Base-by-base conservation (phyloP, 2,329 filamentous ascomycete species). In the Ambrosiella cleistominuta region DNA sequence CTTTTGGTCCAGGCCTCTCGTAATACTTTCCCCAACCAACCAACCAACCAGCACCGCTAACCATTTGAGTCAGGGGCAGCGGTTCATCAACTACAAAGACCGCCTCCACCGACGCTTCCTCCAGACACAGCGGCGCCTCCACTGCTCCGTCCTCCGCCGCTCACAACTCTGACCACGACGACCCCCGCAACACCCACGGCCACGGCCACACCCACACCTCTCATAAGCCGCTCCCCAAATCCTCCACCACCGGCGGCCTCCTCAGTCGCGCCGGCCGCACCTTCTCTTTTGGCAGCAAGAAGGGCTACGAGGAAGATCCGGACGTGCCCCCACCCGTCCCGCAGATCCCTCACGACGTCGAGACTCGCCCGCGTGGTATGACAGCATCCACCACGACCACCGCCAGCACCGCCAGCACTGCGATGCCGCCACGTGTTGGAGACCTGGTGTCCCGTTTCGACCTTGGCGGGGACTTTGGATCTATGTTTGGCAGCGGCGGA, bases 51-150 rank as follows among this genome's bases (percentile, higher is more conserved):
- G 42, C 39, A 37, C 12, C 54, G 37, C 59, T 61, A 61, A 61
- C 59, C 59, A 57, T 53, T 56, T 58, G 56, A 57, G 59, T 61
- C 59, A 61, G 59, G 59, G 59, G 59, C 65, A 65, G 63, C 64
- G 77, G 77, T 63, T 75, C 78, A 49, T 81, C 78, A 64, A 80
- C 76, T 42, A 81, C 78, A 60, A 79, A 81, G 68, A 76, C 76
- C 61, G 74, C 73, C 55, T 80, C 77, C 57, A 77, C 75, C 63
- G 79, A 81, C 67, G 78, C 76, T 64, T 81, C 78, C 39, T 82
- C 79, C 54, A 75, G 78, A 65, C 76, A 81, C 66, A 81, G 79
- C 67, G 79, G 79, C 67, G 75, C 73, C 56, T 81, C 79, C n/a
- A 81, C 79, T 42, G 72, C 79, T 40, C 77, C 79, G 11, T 82